Percentiles rank a stretch among this genome's conserved stretches.
Evolutionary conservation across 768 basidiomycete species (phyloP).

Genomic region (Dioszegia crocea): DNA sequence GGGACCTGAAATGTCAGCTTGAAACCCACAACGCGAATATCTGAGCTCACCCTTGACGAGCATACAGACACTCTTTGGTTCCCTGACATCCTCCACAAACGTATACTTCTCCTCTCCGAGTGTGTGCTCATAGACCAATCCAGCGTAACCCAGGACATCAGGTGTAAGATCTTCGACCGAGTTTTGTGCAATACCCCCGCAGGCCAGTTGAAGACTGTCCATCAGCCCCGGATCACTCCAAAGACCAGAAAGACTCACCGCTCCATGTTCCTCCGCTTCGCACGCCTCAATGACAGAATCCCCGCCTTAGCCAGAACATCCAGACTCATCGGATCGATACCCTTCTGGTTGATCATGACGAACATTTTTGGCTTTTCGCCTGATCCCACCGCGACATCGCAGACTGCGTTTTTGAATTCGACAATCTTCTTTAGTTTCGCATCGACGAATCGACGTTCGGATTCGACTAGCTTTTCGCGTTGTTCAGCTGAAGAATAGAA

Average conservation of each 20-base stretch:
- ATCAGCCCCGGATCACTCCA: background rate
- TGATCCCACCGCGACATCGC: slow-evolving; percentile 72
- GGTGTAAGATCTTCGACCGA: slow-evolving; percentile 94
- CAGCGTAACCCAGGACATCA: slow-evolving; percentile 90
- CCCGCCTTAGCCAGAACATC: slow-evolving; percentile 96
- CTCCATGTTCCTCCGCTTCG: slow-evolving; percentile 99
- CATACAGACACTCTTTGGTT: slow-evolving; percentile 89
- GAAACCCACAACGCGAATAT: background rate
- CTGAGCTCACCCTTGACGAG: slow-evolving; percentile 71
- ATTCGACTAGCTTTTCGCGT: slow-evolving; percentile 96
- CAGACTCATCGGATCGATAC: slow-evolving; percentile 93
- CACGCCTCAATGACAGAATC: slow-evolving; percentile 86
- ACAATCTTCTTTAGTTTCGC: slow-evolving; percentile 92
- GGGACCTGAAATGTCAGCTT: slow-evolving; percentile 56
- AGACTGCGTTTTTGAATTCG: slow-evolving; percentile 91
- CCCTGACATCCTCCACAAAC: slow-evolving; percentile 92
- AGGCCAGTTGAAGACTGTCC: slow-evolving; percentile 78
- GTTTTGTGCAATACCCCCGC: slow-evolving; percentile 93
- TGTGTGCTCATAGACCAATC: slow-evolving; percentile 97
- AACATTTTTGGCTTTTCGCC: slow-evolving; percentile 64
- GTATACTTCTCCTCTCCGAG: slow-evolving; percentile 98
- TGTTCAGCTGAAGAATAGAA: slow-evolving; percentile 99
- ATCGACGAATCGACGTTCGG: slow-evolving; percentile 89
- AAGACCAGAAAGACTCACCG: slow-evolving; percentile 58
- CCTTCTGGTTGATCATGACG: slow-evolving; percentile 97